Conservation (phyloP, 176 grass and related monocot species). For the Carex myosuroides region DNA sequence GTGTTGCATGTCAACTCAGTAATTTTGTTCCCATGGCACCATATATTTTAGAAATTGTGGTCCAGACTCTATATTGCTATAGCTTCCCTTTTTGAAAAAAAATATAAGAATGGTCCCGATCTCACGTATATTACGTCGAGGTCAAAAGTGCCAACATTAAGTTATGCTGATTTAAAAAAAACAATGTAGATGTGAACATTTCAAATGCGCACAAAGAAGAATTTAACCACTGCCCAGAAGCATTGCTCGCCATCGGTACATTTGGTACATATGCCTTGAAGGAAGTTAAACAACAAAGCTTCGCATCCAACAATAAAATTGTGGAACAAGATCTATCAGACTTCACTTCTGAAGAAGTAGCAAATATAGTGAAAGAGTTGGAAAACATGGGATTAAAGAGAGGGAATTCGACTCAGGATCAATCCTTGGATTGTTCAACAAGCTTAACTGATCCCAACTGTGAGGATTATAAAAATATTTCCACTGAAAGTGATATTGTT, state of each 20-base stretch:
- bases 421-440: slow-evolving; percentile 21
- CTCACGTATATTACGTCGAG: slow-evolving; percentile 4
- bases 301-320: slow-evolving; percentile 19
- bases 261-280: slow-evolving; percentile 49
- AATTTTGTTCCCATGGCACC: not conserved
- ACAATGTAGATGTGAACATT: slow-evolving; percentile 33
- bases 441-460: not conserved
- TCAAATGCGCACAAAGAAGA: slow-evolving; percentile 39
- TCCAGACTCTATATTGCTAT: not conserved
- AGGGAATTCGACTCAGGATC: slow-evolving; percentile 19
- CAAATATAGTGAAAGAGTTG: slow-evolving; percentile 47
- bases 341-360: slow-evolving; percentile 52
- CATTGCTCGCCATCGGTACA: slow-evolving; percentile 72
- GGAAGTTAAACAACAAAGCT: slow-evolving; percentile 21
- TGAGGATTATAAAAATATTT: slow-evolving; percentile 25
- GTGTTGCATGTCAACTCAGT: not conserved
- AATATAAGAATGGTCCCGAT: not conserved
- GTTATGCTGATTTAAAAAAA: slow-evolving; percentile 23
- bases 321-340: slow-evolving; percentile 26
- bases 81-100: not conserved
- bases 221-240: slow-evolving; percentile 59
- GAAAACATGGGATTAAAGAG: slow-evolving; percentile 30
- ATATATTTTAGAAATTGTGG: not conserved
- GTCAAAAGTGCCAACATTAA: slow-evolving; percentile 6
- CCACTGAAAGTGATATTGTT: slow-evolving; percentile 32